Evolutionary conservation across 257 asterid species (phyloP), one percentile per base, ranked within the genome.

Genomic region (Phtheirospermum japonicum): DNA sequence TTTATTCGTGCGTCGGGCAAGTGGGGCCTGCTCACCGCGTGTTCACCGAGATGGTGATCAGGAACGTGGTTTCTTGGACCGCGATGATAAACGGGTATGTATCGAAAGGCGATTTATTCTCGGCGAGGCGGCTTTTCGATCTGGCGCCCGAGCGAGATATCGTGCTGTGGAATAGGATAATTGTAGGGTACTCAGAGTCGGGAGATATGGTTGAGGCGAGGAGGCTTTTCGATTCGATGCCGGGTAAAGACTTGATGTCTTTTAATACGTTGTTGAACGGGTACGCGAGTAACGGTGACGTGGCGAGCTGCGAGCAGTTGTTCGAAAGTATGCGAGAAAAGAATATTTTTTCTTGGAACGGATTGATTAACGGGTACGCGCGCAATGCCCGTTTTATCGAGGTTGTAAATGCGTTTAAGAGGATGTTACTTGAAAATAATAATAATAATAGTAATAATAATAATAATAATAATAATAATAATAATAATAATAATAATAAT

Each of bases 41-140:
- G 67, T 89, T 92, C 51, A 70, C 60, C 12, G 94, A 88, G 72
- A 81, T 92, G 98, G 81, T 73, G 17, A 65, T 81, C 49, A 83
- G 81, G 67, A 89, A 86, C 77, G 97, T 91, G 48, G 95, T 91
- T 51, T 71, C 88, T 17, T 91, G 96, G 97, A 91, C 97, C 37
- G 76, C 89, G 8, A 86, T 88, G 95, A 78, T 92, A 28, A 77
- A 71, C 23, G 94, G 87, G 10, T 89, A 78, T 55, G 73, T 81
- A 20, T 73, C 63, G 5, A 76, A 77, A 58, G 79, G 83, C 32
- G 85, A 89, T 59, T 68, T 89, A 74, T 68, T 61, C 17, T 75
- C 84, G 1, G 97, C 93, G 0, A 80, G 89, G 70, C 73, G 72
- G 80, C 87, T 89, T 20, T 89, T 86, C 36, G 87, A 92, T 42